These are phyloP conservation scores for Collybia mongolica DNA, from an alignment of 768 basidiomycete species.

Conservation along the genomic window DNA sequence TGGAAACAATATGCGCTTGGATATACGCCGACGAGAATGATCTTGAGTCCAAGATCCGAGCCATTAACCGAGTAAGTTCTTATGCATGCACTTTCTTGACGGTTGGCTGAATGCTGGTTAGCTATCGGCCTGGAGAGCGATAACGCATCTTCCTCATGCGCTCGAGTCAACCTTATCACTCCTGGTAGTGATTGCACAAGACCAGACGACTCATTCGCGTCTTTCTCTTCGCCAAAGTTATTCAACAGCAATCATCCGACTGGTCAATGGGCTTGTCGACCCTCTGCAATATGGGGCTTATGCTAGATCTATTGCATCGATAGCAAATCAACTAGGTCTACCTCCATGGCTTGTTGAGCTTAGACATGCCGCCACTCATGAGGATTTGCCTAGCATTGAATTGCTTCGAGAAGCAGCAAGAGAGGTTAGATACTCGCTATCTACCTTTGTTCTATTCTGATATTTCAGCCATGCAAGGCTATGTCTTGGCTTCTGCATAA, in stretches of 20 bases:
- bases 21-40: constrained; percentile 69
- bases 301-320: constrained; percentile 86
- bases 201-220: constrained; percentile 32
- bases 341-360: constrained; percentile 91
- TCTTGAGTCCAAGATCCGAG: constrained; percentile 49
- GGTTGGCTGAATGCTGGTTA: constrained; percentile 23
- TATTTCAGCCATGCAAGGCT: constrained; percentile 43
- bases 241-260: constrained; percentile 77
- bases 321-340: constrained; percentile 83
- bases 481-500: constrained; percentile 81
- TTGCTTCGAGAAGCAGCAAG: constrained; percentile 73
- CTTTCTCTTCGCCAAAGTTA: constrained; percentile 74
- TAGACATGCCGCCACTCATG: constrained; percentile 94
- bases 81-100: neutral
- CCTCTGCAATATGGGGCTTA: constrained; percentile 87
- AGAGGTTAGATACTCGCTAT: constrained; percentile 44
- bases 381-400: constrained; percentile 85
- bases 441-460: neutral
- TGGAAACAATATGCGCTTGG: constrained; percentile 75
- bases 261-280: constrained; percentile 95
- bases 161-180: constrained; percentile 71
- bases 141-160: constrained; percentile 76
- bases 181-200: constrained; percentile 58
- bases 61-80: constrained; percentile 62
- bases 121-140: constrained; percentile 81